Percentiles rank a stretch among this genome's conserved stretches.
phyloP scores from a whole-genome alignment of 23 red algal species.

The Gracilariopsis chorda region DNA sequence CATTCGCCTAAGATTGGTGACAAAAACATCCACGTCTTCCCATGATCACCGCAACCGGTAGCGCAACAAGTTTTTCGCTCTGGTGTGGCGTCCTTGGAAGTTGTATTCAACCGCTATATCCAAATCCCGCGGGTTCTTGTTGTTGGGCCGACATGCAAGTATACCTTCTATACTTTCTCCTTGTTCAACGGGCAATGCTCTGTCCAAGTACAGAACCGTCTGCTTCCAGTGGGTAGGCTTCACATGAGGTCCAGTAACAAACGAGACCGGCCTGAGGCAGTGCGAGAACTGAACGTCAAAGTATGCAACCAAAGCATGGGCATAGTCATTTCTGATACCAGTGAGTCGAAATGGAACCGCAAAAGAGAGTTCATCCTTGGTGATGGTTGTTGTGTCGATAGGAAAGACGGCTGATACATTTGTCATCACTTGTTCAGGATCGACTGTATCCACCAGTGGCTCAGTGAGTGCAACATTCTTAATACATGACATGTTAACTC shows the following conservation, averaged over 20 bases:
- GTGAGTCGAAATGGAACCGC: conserved; percentile 77
- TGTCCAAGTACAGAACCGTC: conserved; percentile 96
- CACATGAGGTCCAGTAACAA: conserved; percentile 81
- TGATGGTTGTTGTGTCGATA: conserved; percentile 70
- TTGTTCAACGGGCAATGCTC: conserved; percentile 63
- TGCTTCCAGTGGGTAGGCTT: conserved; percentile 97
- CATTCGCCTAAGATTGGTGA: too few relatives aligned
- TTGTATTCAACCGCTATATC: conserved; percentile 91
- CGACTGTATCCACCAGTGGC: conserved; percentile 93
- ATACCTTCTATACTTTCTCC: conserved; percentile 84
- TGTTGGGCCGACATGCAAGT: conserved; percentile 82
- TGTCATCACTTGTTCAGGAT: conserved; percentile 84
- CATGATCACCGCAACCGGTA: conserved; percentile 66
- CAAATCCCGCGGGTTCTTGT: conserved; percentile 92
- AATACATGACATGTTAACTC: conserved; percentile 89
- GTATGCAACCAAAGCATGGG: conserved; percentile 89
- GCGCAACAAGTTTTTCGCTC: conserved; percentile 44
- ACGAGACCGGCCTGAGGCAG: conserved; percentile 79
- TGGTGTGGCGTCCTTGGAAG: conserved; percentile 51
- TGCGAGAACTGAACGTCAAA: conserved; percentile 93
- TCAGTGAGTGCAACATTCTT: conserved; percentile 95
- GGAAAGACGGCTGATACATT: conserved; percentile 68
- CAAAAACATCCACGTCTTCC: too few relatives aligned
- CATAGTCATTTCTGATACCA: conserved; percentile 82
- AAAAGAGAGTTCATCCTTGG: conserved; percentile 69